Conservation (phyloP, 176 grass and related monocot species). For the Juncus effusus region DNA sequence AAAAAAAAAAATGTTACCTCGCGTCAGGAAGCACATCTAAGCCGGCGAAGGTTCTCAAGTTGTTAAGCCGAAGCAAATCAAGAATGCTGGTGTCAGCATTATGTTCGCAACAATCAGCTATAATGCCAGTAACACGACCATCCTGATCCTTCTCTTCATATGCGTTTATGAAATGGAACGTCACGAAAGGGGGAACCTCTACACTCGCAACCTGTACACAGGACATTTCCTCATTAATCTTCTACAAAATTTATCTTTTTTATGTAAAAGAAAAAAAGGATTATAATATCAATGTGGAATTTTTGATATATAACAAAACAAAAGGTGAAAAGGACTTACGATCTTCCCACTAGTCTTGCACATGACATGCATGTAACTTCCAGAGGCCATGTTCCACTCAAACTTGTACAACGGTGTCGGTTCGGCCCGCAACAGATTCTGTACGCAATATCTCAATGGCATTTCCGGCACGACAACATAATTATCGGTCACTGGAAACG, state of each 20-base stretch:
- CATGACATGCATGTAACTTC: slow-evolving; percentile 97
- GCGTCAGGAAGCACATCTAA: slow-evolving; percentile 85
- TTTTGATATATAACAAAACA: not conserved
- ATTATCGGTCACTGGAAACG: slow-evolving; percentile 80
- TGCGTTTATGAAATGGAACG: slow-evolving; percentile 99
- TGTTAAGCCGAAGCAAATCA: slow-evolving; percentile 75
- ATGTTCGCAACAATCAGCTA: slow-evolving; percentile 97
- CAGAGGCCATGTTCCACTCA: slow-evolving; percentile 73
- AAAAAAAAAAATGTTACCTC: slow-evolving; percentile 35
- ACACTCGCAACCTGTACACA: slow-evolving; percentile 65
- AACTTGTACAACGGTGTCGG: slow-evolving; percentile 99
- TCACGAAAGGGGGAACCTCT: slow-evolving; percentile 89
- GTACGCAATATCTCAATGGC: slow-evolving; percentile 82
- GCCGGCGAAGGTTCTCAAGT: slow-evolving; percentile 50
- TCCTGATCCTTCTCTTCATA: slow-evolving; percentile 82
- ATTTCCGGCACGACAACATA: slow-evolving; percentile 97
- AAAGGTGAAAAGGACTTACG: slow-evolving; percentile 34
- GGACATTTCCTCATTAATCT: not conserved
- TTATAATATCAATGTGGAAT: too few species aligned
- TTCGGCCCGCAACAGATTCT: slow-evolving; percentile 83
- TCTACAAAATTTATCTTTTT: not conserved
- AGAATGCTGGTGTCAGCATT: slow-evolving; percentile 82
- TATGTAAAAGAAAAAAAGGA: not conserved
- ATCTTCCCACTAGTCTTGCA: slow-evolving; percentile 90
- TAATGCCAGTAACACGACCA: slow-evolving; percentile 64